phyloP scores from a whole-genome alignment of 2,329 filamentous ascomycete genomes.

The Aquanectria penicillioides region DNA sequence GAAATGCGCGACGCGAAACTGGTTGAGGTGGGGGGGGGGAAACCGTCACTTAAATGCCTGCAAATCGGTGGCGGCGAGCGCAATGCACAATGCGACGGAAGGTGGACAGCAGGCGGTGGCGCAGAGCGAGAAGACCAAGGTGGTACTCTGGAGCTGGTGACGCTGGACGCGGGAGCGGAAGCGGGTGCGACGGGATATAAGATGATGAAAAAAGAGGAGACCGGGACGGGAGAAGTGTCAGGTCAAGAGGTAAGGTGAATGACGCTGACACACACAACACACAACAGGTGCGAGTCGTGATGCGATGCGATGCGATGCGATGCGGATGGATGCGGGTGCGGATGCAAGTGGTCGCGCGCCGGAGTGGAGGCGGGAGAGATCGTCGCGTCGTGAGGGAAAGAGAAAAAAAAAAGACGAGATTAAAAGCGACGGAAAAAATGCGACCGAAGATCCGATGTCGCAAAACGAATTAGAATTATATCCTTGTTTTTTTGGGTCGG shows the following conservation, averaged over 20 bases:
- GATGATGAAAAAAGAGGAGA: slow-evolving; percentile 25
- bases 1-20: slow-evolving; percentile 38
- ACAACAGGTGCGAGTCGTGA: slow-evolving; percentile 14
- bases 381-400: slow-evolving; percentile 5
- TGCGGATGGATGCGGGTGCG: slow-evolving; percentile 7
- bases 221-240: slow-evolving; percentile 6
- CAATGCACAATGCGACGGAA: slow-evolving; percentile 34
- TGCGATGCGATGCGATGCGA: slow-evolving; percentile 13
- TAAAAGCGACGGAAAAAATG: slow-evolving; percentile 10
- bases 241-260: slow-evolving; percentile 6
- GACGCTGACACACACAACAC: slow-evolving; percentile 4
- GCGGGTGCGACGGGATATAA: slow-evolving; percentile 21
- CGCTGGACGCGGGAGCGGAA: slow-evolving; percentile 12
- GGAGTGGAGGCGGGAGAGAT: background rate
- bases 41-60: slow-evolving; percentile 32
- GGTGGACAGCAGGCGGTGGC: slow-evolving; percentile 17
- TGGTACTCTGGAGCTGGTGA: slow-evolving; percentile 29
- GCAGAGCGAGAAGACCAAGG: slow-evolving; percentile 22
- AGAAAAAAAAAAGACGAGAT: slow-evolving; percentile 1
- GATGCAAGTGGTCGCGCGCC: slow-evolving; percentile 15
- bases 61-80: slow-evolving; percentile 32
- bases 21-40: slow-evolving; percentile 20
- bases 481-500: background rate
- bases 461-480: slow-evolving; percentile 17
- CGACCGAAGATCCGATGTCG: slow-evolving; percentile 16